phyloP scores from a whole-genome alignment of 345 rosid species.

The Abelmoschus esculentus region DNA sequence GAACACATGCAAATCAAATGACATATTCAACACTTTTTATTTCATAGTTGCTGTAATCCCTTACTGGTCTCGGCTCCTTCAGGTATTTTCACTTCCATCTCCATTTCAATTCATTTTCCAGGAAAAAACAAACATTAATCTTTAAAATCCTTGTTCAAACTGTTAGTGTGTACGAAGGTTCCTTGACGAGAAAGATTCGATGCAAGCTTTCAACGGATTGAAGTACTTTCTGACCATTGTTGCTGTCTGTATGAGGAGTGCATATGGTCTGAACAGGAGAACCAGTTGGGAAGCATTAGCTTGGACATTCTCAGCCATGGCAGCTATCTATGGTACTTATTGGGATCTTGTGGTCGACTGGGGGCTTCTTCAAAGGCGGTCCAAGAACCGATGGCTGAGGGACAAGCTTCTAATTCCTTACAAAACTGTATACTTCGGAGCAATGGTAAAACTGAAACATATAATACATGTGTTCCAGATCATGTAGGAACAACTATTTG shows the following conservation, averaged over 20 bases:
- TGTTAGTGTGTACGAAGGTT: conserved; percentile 47
- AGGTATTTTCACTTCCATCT: not conserved
- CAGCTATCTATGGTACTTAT: not conserved
- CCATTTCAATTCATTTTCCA: not conserved
- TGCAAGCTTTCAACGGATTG: conserved; percentile 3
- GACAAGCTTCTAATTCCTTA: not conserved
- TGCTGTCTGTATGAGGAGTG: not conserved
- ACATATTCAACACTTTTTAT: not conserved
- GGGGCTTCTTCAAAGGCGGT: not conserved
- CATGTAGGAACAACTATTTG: too few relatives aligned
- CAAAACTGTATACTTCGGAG: not conserved
- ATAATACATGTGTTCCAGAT: too few relatives aligned
- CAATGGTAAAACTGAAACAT: not conserved
- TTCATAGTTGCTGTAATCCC: not conserved
- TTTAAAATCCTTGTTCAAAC: not conserved
- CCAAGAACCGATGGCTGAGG: conserved; percentile 4
- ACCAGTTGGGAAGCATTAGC: not conserved
- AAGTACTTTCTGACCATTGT: not conserved
- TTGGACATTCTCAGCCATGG: not conserved
- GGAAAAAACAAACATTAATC: not conserved
- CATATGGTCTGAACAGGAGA: not conserved
- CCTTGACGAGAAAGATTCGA: conserved; percentile 20
- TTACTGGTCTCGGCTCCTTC: conserved; percentile 3
- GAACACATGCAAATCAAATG: not conserved
- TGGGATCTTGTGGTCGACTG: conserved; percentile 1